These are phyloP conservation scores for Oryza brachyantha DNA, from an alignment of 176 grass and related monocot species.

Conservation along the genomic window DNA sequence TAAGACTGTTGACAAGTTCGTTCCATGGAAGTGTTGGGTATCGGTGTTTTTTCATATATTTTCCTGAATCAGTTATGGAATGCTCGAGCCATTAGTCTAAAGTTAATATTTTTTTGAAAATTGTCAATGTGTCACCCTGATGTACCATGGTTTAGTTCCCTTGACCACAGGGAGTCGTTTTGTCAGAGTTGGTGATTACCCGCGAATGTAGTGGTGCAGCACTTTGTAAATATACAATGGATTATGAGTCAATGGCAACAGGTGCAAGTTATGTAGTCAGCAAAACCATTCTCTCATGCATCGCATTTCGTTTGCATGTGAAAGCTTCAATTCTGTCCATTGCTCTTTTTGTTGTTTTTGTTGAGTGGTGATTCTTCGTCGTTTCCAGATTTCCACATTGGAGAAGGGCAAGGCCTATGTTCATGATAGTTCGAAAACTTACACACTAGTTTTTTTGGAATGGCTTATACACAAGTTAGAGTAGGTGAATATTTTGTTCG, in stretches of 20 bases:
- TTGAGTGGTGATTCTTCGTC: neutral
- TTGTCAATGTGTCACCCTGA: slow-evolving; percentile 2
- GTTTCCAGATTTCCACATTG: no score
- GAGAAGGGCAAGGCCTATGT: no score
- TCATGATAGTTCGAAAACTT: no score
- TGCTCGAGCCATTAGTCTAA: neutral
- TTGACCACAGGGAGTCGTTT: neutral
- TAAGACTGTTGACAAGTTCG: neutral
- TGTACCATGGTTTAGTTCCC: neutral
- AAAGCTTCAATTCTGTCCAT: neutral
- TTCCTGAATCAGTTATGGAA: neutral
- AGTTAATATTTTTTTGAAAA: neutral
- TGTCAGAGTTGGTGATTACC: neutral
- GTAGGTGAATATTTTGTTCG: no score
- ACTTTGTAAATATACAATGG: slow-evolving; percentile 17
- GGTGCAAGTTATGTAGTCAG: neutral
- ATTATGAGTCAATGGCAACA: neutral
- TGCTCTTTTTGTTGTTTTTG: neutral
- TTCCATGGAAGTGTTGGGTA: slow-evolving; percentile 3
- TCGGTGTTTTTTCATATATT: neutral
- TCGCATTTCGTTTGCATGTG: neutral
- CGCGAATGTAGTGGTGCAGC: neutral
- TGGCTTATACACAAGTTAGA: no score
- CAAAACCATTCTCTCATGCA: neutral
- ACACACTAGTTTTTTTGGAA: no score